These are phyloP conservation scores for Kingdonia uniflora DNA, from an alignment of 164 flowering plant species.

Conservation along the genomic window DNA sequence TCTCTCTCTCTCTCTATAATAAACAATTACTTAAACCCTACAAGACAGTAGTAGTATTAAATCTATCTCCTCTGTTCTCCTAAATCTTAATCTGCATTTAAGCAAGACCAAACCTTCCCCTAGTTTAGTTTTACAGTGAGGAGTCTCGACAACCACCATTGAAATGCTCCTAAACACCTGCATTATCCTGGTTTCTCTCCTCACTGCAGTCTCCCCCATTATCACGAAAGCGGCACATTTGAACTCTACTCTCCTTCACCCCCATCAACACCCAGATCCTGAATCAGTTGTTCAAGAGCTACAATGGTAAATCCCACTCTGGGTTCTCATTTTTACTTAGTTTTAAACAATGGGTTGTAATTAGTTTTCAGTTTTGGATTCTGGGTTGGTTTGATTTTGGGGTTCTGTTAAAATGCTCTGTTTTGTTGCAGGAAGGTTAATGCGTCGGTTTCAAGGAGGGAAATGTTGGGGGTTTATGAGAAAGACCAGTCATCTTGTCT, in stretches of 20 bases:
- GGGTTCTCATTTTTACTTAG: too few relatives aligned
- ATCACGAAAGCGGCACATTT: constrained; percentile 6
- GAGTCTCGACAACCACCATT: neutral
- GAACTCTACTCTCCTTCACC: constrained; percentile 35
- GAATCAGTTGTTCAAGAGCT: constrained; percentile 36
- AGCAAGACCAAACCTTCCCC: too few relatives aligned
- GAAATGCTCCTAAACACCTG: constrained; percentile 21
- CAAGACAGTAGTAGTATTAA: neutral
- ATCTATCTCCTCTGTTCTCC: neutral
- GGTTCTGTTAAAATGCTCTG: too few relatives aligned
- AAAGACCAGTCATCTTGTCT: constrained; percentile 28
- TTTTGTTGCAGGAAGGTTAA: constrained; percentile 38
- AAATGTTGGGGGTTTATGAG: constrained; percentile 13
- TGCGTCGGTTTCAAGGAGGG: constrained; percentile 33
- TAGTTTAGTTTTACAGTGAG: too few relatives aligned
- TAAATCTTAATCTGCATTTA: too few relatives aligned
- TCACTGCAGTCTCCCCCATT: constrained; percentile 9
- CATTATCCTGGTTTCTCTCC: constrained; percentile 25
- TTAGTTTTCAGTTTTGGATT: too few relatives aligned
- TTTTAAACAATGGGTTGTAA: too few relatives aligned
- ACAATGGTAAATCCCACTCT: too few relatives aligned
- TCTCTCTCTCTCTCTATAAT: too few relatives aligned
- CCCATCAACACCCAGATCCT: constrained; percentile 62
- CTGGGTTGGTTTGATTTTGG: too few relatives aligned
- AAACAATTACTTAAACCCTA: constrained; percentile 1